Conservation (phyloP, 2,329 filamentous ascomycete genomes). For the Phialemoniopsis sp. region DNA sequence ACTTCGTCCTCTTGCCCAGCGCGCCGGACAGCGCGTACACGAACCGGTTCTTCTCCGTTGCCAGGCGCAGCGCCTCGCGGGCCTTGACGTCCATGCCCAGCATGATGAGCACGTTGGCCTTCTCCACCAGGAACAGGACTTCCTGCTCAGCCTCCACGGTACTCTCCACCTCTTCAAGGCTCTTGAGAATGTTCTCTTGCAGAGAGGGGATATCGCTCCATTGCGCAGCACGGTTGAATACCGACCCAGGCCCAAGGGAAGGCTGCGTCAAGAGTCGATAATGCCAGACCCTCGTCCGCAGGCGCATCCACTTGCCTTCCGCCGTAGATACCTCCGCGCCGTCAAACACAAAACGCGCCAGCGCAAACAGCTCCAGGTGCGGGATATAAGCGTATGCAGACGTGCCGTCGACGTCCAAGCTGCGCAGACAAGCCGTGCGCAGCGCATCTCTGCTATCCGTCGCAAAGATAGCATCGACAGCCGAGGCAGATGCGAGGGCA, state of each 20-base stretch:
- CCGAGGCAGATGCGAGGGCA: conserved; percentile 46
- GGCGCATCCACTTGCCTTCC: conserved; percentile 30
- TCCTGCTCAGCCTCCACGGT: conserved; percentile 40
- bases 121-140: conserved; percentile 74
- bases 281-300: conserved; percentile 71
- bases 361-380: conserved; percentile 75
- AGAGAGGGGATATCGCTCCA: conserved; percentile 58
- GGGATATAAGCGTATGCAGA: conserved; percentile 82
- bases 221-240: conserved; percentile 51
- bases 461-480: conserved; percentile 28
- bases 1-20: conserved; percentile 80
- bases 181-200: conserved; percentile 41
- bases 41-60: conserved; percentile 65
- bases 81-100: conserved; percentile 79
- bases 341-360: conserved; percentile 55
- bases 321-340: conserved; percentile 13
- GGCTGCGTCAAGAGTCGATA: conserved; percentile 58
- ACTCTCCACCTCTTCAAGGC: conserved; percentile 34
- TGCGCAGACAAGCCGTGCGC: conserved; percentile 58
- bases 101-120: conserved; percentile 77
- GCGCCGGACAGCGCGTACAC: conserved; percentile 80
- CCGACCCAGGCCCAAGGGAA: conserved; percentile 46
- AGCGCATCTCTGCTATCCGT: conserved; percentile 23
- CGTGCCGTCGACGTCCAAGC: conserved; percentile 77
- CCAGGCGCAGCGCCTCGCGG: conserved; percentile 63